These are phyloP conservation scores for Trichophyton mentagrophytes DNA, from an alignment of 2,329 filamentous ascomycete species.

Conservation along the genomic window DNA sequence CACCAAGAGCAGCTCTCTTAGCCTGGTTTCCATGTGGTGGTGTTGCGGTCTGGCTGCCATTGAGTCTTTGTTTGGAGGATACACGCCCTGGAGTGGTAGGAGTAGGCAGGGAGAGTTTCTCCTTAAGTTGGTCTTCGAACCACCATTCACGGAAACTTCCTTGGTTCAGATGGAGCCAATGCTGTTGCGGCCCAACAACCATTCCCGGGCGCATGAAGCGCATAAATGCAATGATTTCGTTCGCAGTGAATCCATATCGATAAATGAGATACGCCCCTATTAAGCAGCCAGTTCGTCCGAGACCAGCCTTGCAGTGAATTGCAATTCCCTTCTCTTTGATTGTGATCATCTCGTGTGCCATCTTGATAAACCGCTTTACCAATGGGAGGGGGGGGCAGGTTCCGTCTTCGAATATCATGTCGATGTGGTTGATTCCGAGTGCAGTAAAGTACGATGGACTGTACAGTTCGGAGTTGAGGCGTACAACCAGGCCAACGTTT, in stretches of 20 bases:
- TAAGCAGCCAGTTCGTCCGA: constrained; percentile 87
- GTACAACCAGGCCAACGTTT: constrained; percentile 84
- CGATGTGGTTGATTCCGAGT: constrained; percentile 84
- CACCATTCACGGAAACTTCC: constrained; percentile 98
- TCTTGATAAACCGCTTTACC: constrained; percentile 88
- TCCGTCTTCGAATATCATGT: constrained; percentile 99
- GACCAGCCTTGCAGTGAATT: constrained; percentile 95
- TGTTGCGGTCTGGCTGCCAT: constrained; percentile 60
- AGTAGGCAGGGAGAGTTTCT: constrained; percentile 51
- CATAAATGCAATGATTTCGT: constrained; percentile 96
- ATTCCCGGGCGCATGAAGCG: constrained; percentile 97
- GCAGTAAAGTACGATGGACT: constrained; percentile 95
- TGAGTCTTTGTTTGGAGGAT: constrained; percentile 41
- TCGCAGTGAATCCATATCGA: constrained; percentile 90
- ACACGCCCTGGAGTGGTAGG: constrained; percentile 43
- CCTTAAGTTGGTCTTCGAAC: constrained; percentile 65
- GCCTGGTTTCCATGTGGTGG: constrained; percentile 68
- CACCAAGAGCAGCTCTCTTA: constrained; percentile 74
- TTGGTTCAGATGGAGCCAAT: constrained; percentile 97
- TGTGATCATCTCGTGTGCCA: constrained; percentile 89
- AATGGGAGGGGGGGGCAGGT: constrained; percentile 80
- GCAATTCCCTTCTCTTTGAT: constrained; percentile 85
- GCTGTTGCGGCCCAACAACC: constrained; percentile 96
- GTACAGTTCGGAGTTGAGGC: constrained; percentile 90
- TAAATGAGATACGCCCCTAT: constrained; percentile 98